Evolutionary conservation across 768 basidiomycete genomes (phyloP), one percentile per base, ranked within the genome.

Genomic region (Erythrobasidium yunnanense): DNA sequence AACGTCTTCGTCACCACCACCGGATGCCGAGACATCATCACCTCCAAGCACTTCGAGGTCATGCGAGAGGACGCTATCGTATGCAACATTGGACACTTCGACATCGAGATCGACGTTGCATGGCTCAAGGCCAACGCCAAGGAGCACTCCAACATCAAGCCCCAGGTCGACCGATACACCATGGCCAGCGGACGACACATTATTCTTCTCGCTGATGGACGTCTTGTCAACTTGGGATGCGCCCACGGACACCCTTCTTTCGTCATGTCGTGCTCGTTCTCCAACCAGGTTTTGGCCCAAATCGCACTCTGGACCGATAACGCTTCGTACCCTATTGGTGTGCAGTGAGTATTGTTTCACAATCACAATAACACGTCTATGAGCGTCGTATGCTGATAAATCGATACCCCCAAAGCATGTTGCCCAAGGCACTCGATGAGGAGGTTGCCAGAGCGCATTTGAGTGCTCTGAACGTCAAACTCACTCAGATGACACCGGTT

Each of bases 181-280:
- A 90, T 90, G 87, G 73, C 85, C 60, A 84, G 80, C 63, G 93
- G 92, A 65, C 88, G 90, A 67, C 95, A 97, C 81, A 79, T 99
- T 79, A 87, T 99, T 78, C 85, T 99, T 55, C 88, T 99, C 69
- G 95, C 95, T 35, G 91, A 97, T 75, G 95, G 95, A 66, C 93
- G 95, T 80, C 88, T 99, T 70, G 93, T 99, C 75, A 99, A 99
- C 83, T 81, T 99, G 75, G 93, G 93, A 85, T 97, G 93, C 78
- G 93, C 90, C 42, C 97, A 93, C 72, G 93, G 93, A 65, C 93
- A 99, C 79, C 93, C 95, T 34, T 97, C 93, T 47, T 96, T 92
- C 79, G 95, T 99, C 80, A 99, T 99, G 95, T 97, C 93, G 18
- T 97, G 92, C 82, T 99, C 95, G 46, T 99, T 99, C 82, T 79